phyloP scores from a whole-genome alignment of 768 basidiomycete species.

The Leccinellum albellum region DNA sequence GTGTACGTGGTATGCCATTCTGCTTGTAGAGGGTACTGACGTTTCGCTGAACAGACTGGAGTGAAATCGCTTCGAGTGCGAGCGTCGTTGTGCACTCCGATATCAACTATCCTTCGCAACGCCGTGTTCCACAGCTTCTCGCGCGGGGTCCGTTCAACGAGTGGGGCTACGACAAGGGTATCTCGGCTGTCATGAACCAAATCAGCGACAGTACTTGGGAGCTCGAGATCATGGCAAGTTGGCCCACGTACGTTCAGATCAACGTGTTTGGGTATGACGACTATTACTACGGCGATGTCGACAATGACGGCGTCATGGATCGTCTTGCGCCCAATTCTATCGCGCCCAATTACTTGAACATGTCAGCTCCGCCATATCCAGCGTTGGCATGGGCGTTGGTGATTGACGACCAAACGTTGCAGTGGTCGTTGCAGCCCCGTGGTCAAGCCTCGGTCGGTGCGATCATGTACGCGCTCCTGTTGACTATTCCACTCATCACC shows the following conservation, averaged over 20 bases:
- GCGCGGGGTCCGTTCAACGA: constrained; percentile 87
- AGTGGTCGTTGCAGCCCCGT: constrained; percentile 78
- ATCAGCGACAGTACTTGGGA: constrained; percentile 71
- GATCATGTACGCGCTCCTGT: constrained; percentile 82
- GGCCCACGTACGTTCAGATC: constrained; percentile 88
- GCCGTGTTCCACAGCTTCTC: constrained; percentile 84
- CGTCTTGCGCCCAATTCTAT: constrained; percentile 86
- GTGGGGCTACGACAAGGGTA: constrained; percentile 89
- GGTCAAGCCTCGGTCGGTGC: constrained; percentile 79
- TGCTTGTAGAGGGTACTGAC: background rate
- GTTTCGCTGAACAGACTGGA: constrained; percentile 61
- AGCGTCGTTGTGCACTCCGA: constrained; percentile 78
- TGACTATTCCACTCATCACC: constrained; percentile 80
- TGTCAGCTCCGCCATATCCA: constrained; percentile 85
- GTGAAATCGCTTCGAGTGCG: constrained; percentile 55
- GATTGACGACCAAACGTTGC: constrained; percentile 72
- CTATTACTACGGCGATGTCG: constrained; percentile 89
- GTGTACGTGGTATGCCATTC: constrained; percentile 46
- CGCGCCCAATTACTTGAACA: constrained; percentile 85
- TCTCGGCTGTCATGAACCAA: constrained; percentile 64
- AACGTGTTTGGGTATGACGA: constrained; percentile 91
- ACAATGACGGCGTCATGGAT: constrained; percentile 84
- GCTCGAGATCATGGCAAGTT: constrained; percentile 82
- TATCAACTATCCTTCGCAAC: constrained; percentile 49
- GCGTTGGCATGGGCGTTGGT: constrained; percentile 84